Evolutionary conservation across 1,284 basidiomycete species (phyloP), one percentile per base, ranked within the genome.

Genomic region (Cutaneotrichosporon spelunceum): DNA sequence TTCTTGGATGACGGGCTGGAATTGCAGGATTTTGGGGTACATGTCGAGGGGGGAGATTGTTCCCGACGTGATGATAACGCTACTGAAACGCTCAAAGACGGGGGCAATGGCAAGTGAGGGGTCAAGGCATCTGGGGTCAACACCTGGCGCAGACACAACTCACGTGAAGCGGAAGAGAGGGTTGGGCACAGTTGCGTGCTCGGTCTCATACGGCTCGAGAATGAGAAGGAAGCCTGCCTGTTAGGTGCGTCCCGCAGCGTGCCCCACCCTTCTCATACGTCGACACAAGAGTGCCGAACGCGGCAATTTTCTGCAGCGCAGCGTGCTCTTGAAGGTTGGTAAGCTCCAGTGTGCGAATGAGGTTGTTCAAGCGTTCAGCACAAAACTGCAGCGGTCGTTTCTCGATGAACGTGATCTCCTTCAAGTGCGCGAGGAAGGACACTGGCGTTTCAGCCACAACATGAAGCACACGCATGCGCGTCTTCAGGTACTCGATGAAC

Each of bases 381-480:
- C 96, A 99, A 76, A 99, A 99, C 92, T 90, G 85, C 61, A 99
- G 81, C n/a, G 96, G 96, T 68, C 95, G 84, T 66, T 91, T 85
- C 77, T 99, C 96, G 70, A 99, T 99, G 76, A 93, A 99, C 13
- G 96, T 99, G 70, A 99, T 97, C 73, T 99, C 96, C 79, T 97
- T 99, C 53, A 99, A 83, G 80, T 99, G 96, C 72, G 98, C 96
- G 47, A 99, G 80, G 79, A 99, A 99, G 2, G 94, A 98, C n/a
- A 91, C 82, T 0, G 96, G 96, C 4, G 96, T 99, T 78, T 99
- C 96, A n/a, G 96, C 96, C 10, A 99, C 96, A 65, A 99, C 96
- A 75, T 99, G 96, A 26, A 99, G 82, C 14, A 99, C 96, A 53
- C 96, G 87, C 95, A 99, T 99, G 55, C 96, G 86, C 9, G 96